Evolutionary conservation across 169 alveolate species (phyloP), one percentile per base, ranked within the genome.

Genomic region (Theileria orientalis): DNA sequence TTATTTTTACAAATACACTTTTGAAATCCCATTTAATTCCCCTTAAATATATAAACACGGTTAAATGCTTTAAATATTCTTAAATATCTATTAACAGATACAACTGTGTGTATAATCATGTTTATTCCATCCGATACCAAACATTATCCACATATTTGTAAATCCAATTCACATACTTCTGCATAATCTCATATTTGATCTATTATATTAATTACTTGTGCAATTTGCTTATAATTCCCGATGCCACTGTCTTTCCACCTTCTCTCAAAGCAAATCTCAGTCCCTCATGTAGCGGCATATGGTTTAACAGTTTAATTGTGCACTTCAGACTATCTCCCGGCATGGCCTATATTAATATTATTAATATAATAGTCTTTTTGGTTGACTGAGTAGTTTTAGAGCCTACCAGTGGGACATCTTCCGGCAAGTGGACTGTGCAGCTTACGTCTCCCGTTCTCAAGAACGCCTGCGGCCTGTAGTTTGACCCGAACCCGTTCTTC

Each of bases 381-480:
- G 13, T 16, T n/a, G n/a, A n/a, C n/a, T n/a, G n/a, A n/a, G n/a
- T n/a, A n/a, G n/a, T n/a, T n/a, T n/a, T 3, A 2, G 27, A 35
- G 25, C 74, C 21, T 44, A 64, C 96, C 95, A 94, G 90, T 61
- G 90, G 91, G 21, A 87, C 87, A 19, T 71, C 91, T 19, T 93
- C 97, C 27, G 92, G 95, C 25, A 95, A 87, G n/a, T 79, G 87
- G 16, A 96, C 91, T 25, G 96, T 87, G 71, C 95, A 94, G 44
- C 97, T 91, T 42, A 93, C 90, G 86, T 96, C 98, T 8, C 98
- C 98, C 16, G 99, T 96, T 71, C 98, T 86, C 42, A 95, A 90
- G 86, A 93, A 96, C 52, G 97, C 95, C 83, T 96, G 97, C 27
- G 99, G 99, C 51, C 97, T 83, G 85, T 95, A 96, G 69, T 97